Conservation (phyloP, 441 rosid genomes). For the Croton setiger region DNA sequence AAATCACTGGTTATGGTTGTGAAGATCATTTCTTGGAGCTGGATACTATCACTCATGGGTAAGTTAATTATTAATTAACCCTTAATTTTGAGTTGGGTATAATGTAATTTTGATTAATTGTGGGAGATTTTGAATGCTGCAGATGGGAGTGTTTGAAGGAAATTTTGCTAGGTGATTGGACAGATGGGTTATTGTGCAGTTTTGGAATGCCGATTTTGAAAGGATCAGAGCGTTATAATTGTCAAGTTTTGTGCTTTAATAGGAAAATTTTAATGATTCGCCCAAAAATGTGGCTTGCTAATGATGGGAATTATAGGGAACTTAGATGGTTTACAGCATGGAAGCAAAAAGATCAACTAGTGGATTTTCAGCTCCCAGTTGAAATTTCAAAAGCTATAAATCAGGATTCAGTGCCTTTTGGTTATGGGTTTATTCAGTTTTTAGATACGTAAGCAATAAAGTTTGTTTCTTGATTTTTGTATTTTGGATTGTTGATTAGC, state of each 20-base stretch:
- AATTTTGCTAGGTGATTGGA: constrained; percentile 71
- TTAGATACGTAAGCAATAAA: constrained; percentile 23
- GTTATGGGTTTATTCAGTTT: constrained; percentile 57
- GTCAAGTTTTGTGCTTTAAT: constrained; percentile 84
- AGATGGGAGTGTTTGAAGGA: constrained; percentile 98
- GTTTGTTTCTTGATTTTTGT: not conserved
- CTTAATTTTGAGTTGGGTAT: not conserved
- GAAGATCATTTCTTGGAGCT: constrained; percentile 97
- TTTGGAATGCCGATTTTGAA: constrained; percentile 89
- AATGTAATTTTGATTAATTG: not conserved
- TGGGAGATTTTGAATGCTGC: constrained; percentile 11
- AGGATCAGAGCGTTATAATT: constrained; percentile 94
- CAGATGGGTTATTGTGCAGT: constrained; percentile 83
- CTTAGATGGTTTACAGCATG: constrained; percentile 97
- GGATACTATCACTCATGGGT: constrained; percentile 84
- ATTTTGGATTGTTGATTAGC: not conserved
- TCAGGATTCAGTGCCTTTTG: constrained; percentile 81
- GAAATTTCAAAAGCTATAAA: constrained; percentile 67
- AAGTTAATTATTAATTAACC: constrained; percentile 2
- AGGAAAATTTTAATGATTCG: constrained; percentile 80
- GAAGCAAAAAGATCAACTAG: constrained; percentile 77
- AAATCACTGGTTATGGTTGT: constrained; percentile 93
- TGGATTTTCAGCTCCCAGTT: constrained; percentile 70
- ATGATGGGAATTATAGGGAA: constrained; percentile 97
- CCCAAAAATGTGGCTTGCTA: constrained; percentile 96